Evolutionary conservation across 371 early-diverging fungal genomes (phyloP), one percentile per base, ranked within the genome.

Genomic region (Fennellomyces sp.): DNA sequence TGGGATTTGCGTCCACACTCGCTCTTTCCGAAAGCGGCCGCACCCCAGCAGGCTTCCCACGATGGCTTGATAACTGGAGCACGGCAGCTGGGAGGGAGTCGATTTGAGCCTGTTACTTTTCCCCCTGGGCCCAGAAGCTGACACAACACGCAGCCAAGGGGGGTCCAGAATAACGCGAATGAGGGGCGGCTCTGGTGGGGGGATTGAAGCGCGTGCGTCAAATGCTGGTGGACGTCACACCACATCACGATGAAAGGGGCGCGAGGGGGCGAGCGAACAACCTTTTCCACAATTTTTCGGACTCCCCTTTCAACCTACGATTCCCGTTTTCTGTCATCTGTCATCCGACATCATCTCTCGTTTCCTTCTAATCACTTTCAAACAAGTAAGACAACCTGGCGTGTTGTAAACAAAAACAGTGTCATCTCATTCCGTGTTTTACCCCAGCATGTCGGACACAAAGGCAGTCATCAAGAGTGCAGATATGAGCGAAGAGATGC

Each of bases 401-500:
- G 25, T 49, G 50, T 49, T n/a, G 6, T 25, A 30, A 15, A 33
- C 23, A 52, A 45, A 19, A 19, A 45, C 45, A 19, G 5, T 19
- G n/a, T 7, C 52, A 31, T 17, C 27, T 26, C 28, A 28, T 26
- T 28, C 5, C 29, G 26, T 26, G 5, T 6, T 27, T 52, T 8
- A 48, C 48, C 48, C 2, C 26, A 68, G 26, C 27, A 73, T 78
- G 78, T 69, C 88, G 59, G 94, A 94, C 60, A 74, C 85, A 57
- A 96, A 94, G 69, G 89, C 92, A 52, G 87, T 90, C 63, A 89
- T 98, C 82, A 97, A 97, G 87, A 97, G 95, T 69, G 97, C 92
- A 35, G 98, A 98, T 83, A 98, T 98, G 98, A 74, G 86, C 66
- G 97, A 98, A 69, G 95, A 94, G 70, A 94, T 96, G 94, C 97